These are phyloP conservation scores for Phytophthora vignae DNA, from an alignment of 352 stramenopile species.

Conservation along the genomic window DNA sequence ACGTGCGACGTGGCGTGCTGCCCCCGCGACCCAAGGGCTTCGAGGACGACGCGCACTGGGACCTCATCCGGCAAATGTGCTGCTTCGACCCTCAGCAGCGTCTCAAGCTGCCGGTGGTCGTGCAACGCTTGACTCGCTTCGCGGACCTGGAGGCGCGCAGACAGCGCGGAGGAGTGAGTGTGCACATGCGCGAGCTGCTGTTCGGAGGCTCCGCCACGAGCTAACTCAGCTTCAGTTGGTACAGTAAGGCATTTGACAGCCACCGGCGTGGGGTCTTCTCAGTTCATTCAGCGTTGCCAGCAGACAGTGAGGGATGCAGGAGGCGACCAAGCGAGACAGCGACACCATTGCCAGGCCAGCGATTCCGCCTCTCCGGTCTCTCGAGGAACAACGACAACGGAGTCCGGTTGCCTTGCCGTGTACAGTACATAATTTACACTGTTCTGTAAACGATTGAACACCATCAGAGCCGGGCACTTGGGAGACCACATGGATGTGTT, in stretches of 20 bases:
- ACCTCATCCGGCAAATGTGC: slow-evolving; percentile 42
- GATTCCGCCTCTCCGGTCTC: slow-evolving; percentile 11
- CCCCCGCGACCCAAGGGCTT: slow-evolving; percentile 33
- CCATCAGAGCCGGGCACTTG: slow-evolving; percentile 19
- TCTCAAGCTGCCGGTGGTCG: slow-evolving; percentile 40
- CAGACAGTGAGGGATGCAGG: background rate
- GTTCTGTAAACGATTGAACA: slow-evolving; percentile 1
- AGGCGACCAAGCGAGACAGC: slow-evolving; percentile 4
- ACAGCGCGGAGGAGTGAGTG: slow-evolving; percentile 25
- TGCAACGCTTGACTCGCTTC: slow-evolving; percentile 41
- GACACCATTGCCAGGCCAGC: slow-evolving; percentile 22
- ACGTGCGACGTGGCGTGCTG: slow-evolving; percentile 33
- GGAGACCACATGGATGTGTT: slow-evolving; percentile 34
- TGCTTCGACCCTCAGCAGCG: slow-evolving; percentile 41
- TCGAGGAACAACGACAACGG: slow-evolving; percentile 1
- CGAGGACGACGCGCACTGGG: slow-evolving; percentile 38
- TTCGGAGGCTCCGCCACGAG: slow-evolving; percentile 32
- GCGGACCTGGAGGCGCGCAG: slow-evolving; percentile 33
- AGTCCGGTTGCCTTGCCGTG: too few species aligned
- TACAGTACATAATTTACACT: too few species aligned
- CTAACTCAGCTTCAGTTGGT: slow-evolving; percentile 2
- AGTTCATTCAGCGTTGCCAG: too few species aligned
- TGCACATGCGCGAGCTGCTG: slow-evolving; percentile 34
- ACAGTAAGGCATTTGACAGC: too few species aligned
- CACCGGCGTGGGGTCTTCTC: too few species aligned